Percentiles rank a stretch among this genome's conserved stretches.
These are phyloP conservation scores for Sphaerobolus stellatus DNA, from an alignment of 1,284 basidiomycete species.

Conservation along the genomic window DNA sequence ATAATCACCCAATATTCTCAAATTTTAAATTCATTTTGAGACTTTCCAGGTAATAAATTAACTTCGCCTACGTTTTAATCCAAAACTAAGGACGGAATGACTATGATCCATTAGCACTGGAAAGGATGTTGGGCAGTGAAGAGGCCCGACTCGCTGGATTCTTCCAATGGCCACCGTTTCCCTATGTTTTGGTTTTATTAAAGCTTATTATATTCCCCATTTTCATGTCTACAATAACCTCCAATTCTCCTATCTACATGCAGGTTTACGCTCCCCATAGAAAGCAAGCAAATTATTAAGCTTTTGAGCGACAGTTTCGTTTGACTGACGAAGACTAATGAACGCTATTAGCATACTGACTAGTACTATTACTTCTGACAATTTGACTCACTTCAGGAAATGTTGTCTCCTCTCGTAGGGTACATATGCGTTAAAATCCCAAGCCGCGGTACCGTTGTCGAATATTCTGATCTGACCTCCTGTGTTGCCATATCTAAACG, in stretches of 20 bases:
- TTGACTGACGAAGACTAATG: not conserved
- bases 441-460: not conserved
- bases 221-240: not conserved
- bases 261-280: not conserved
- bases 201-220: too few species aligned
- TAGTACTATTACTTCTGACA: not conserved
- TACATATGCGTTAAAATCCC: not conserved
- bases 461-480: not conserved
- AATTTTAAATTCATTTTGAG: too few species aligned
- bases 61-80: too few species aligned
- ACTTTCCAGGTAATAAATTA: too few species aligned
- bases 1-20: too few species aligned
- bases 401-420: not conserved
- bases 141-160: too few species aligned
- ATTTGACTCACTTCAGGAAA: not conserved
- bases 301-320: constrained; percentile 2
- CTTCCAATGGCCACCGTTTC: too few species aligned
- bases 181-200: too few species aligned
- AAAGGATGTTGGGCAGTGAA: too few species aligned
- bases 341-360: not conserved
- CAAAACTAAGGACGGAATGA: too few species aligned
- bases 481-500: constrained; percentile 6
- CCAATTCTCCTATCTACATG: not conserved
- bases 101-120: too few species aligned
- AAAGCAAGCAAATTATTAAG: not conserved